Evolutionary conservation across 768 basidiomycete genomes (phyloP).

Genomic region (Chalciporus pseudorubinellus): DNA sequence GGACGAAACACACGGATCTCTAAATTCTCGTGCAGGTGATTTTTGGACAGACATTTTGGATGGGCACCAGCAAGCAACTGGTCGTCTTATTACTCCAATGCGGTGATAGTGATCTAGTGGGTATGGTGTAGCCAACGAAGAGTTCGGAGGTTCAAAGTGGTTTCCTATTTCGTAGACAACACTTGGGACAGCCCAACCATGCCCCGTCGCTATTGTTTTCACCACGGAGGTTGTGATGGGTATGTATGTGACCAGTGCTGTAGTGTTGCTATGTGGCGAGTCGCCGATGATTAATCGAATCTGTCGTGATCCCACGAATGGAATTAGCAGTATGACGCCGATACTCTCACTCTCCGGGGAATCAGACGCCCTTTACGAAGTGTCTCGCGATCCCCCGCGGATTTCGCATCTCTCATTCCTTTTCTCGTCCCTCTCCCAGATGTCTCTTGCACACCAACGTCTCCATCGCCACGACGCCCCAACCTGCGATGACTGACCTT

Average conservation of each 20-base stretch:
- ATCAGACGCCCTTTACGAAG: neutral
- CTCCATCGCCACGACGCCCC: neutral
- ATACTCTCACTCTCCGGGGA: neutral
- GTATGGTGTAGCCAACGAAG: neutral
- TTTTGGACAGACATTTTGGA: too few relatives aligned
- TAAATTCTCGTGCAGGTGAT: neutral
- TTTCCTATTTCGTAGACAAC: conserved; percentile 6
- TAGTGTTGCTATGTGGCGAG: too few relatives aligned
- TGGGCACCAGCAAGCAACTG: neutral
- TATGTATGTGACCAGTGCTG: too few relatives aligned
- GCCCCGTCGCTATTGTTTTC: too few relatives aligned
- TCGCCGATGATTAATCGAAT: too few relatives aligned
- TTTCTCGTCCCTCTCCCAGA: neutral
- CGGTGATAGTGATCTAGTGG: neutral
- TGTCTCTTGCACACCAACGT: neutral
- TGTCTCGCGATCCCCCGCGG: neutral
- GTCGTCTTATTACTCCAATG: neutral
- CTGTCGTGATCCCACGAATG: too few relatives aligned
- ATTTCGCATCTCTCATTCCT: neutral
- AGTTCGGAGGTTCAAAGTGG: conserved; percentile 12
- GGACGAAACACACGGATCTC: neutral
- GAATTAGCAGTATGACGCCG: too few relatives aligned
- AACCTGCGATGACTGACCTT: conserved; percentile 8
- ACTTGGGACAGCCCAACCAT: too few relatives aligned
- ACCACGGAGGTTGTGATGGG: too few relatives aligned